Conservation (phyloP, 2,329 filamentous ascomycete species). For the Fusarium hainanense region DNA sequence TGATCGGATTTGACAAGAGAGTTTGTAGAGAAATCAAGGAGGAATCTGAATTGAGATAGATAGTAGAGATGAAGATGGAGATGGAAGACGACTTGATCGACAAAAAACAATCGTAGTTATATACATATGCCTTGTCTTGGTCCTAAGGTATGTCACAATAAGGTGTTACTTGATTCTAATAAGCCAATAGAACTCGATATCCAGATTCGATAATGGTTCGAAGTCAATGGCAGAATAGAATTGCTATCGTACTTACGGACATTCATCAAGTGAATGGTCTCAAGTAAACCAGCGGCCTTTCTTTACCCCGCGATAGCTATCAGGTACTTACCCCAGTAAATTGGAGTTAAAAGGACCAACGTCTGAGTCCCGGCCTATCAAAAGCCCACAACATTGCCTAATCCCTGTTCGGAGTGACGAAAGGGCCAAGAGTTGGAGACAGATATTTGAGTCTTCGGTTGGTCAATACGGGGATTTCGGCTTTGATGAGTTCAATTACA, state of each 20-base stretch:
- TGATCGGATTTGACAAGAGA: constrained; percentile 21
- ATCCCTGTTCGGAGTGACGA: constrained; percentile 25
- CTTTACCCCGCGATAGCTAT: constrained; percentile 28
- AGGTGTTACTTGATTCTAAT: neutral
- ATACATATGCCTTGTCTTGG: neutral
- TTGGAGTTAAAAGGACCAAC: neutral
- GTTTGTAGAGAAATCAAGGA: constrained; percentile 1
- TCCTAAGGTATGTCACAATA: neutral
- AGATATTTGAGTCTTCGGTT: neutral
- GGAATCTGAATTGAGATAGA: neutral
- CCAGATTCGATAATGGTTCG: neutral
- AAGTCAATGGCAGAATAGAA: neutral
- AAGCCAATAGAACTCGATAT: neutral
- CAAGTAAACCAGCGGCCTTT: constrained; percentile 24
- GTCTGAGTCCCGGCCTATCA: constrained; percentile 30
- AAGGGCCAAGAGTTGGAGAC: constrained; percentile 7
- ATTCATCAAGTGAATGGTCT: neutral
- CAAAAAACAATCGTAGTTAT: neutral
- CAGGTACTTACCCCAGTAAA: neutral
- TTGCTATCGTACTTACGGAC: neutral
- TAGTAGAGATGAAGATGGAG: neutral
- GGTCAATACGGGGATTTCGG: neutral
- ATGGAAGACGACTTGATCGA: neutral
- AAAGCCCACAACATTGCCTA: constrained; percentile 18
- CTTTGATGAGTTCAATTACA: neutral